Evolutionary conservation across 805 yeast genomes (phyloP).

Genomic region (Candida piceae): DNA sequence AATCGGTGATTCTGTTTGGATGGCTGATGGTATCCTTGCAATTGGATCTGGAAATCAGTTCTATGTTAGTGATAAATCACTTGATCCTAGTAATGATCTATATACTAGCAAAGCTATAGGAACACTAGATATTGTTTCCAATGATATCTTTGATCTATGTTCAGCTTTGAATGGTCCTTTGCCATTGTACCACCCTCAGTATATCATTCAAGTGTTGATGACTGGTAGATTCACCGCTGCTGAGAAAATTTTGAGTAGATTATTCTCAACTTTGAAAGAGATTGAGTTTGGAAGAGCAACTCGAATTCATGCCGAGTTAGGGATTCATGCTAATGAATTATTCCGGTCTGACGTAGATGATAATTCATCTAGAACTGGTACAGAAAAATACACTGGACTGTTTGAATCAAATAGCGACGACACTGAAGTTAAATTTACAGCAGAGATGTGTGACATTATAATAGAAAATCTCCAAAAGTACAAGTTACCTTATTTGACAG

Average conservation of each 20-base stretch:
- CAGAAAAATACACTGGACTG: slow-evolving; percentile 18
- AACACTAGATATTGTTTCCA: slow-evolving; percentile 48
- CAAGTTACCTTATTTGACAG: slow-evolving; percentile 73
- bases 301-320: slow-evolving; percentile 22
- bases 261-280: slow-evolving; percentile 53
- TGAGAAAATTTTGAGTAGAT: slow-evolving; percentile 47
- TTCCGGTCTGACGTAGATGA: slow-evolving; percentile 3
- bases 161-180: slow-evolving; percentile 82
- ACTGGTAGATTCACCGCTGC: slow-evolving; percentile 54
- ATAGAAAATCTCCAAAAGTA: slow-evolving; percentile 56
- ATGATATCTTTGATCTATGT: slow-evolving; percentile 62
- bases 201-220: slow-evolving; percentile 69
- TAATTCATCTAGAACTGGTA: not conserved
- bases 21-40: slow-evolving; percentile 70
- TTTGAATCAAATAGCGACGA: slow-evolving; percentile 18
- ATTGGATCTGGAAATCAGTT: slow-evolving; percentile 89
- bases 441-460: slow-evolving; percentile 39
- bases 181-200: slow-evolving; percentile 88
- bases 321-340: slow-evolving; percentile 13
- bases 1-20: slow-evolving; percentile 89
- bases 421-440: slow-evolving; percentile 19
- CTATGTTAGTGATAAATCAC: slow-evolving; percentile 67
- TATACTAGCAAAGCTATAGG: slow-evolving; percentile 53
- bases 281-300: slow-evolving; percentile 33
- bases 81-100: slow-evolving; percentile 48